These are phyloP conservation scores for Dactylellina parvicollis DNA, from an alignment of 2,329 filamentous ascomycete species.

Conservation along the genomic window DNA sequence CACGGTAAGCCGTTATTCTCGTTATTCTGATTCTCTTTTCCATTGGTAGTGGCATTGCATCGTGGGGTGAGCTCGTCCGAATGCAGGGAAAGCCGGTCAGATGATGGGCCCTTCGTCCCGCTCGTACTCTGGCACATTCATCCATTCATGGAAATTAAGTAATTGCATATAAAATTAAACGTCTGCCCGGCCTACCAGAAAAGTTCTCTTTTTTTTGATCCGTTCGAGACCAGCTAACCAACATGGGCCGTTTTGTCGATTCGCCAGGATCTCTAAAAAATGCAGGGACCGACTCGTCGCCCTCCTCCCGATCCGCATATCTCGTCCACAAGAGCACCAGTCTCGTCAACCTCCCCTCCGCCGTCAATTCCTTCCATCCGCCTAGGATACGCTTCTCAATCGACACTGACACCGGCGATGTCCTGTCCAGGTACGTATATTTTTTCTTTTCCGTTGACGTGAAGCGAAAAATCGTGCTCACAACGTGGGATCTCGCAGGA, in stretches of 20 bases:
- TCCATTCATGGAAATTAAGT: too few relatives aligned
- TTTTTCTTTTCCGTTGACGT: conserved; percentile 48
- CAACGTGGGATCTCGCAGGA: conserved; percentile 67
- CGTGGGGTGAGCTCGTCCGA: conserved; percentile 30
- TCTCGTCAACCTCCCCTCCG: conserved; percentile 53
- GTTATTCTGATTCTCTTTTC: neutral
- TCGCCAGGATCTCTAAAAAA: conserved; percentile 25
- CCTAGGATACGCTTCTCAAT: conserved; percentile 78
- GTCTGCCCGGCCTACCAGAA: neutral
- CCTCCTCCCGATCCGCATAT: conserved; percentile 20
- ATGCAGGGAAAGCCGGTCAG: conserved; percentile 43
- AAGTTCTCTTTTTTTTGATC: neutral
- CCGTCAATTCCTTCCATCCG: conserved; percentile 64
- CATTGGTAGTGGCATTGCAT: neutral
- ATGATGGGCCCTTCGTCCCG: conserved; percentile 22
- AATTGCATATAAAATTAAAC: conserved; percentile 9
- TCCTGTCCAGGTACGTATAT: conserved; percentile 74
- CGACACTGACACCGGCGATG: conserved; percentile 76
- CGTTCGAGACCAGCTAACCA: conserved; percentile 12
- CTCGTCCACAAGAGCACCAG: conserved; percentile 48
- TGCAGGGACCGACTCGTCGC: conserved; percentile 31
- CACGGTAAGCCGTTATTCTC: conserved; percentile 12
- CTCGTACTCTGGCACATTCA: neutral
- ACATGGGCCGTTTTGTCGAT: conserved; percentile 37
- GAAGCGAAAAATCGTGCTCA: conserved; percentile 55